These are phyloP conservation scores for Pyricularia sp. DNA, from an alignment of 2,329 filamentous ascomycete genomes.

Conservation along the genomic window DNA sequence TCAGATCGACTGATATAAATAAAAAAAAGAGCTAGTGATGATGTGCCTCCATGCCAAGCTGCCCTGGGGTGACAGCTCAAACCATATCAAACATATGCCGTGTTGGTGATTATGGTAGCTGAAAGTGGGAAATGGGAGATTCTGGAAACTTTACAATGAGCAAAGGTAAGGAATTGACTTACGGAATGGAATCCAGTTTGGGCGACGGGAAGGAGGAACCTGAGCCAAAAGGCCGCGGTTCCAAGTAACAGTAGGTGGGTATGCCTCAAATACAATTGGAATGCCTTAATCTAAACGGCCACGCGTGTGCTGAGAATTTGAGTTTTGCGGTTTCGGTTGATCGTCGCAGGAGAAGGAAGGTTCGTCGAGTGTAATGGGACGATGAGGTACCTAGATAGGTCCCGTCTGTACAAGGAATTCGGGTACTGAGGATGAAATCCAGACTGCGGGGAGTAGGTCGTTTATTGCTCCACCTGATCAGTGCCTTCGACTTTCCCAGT, in stretches of 20 bases:
- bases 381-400: background rate
- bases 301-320: background rate
- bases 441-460: background rate
- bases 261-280: background rate
- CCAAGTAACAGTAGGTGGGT: background rate
- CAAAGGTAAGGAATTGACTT: background rate
- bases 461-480: background rate
- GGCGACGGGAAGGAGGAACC: background rate
- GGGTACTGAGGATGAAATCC: background rate
- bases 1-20: background rate
- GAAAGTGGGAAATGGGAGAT: background rate
- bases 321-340: background rate
- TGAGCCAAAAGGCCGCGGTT: conserved; percentile 3
- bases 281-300: background rate
- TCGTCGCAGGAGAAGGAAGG: background rate
- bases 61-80: background rate
- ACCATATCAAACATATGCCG: background rate
- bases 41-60: background rate
- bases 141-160: background rate
- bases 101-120: background rate
- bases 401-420: background rate
- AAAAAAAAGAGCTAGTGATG: background rate
- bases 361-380: background rate
- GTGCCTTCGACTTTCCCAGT: background rate
- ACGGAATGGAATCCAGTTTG: conserved; percentile 5